Percentiles rank a stretch among this genome's conserved stretches.
These are phyloP conservation scores for Tuber aestivum DNA, from an alignment of 495 filamentous ascomycete genomes.

Conservation along the genomic window DNA sequence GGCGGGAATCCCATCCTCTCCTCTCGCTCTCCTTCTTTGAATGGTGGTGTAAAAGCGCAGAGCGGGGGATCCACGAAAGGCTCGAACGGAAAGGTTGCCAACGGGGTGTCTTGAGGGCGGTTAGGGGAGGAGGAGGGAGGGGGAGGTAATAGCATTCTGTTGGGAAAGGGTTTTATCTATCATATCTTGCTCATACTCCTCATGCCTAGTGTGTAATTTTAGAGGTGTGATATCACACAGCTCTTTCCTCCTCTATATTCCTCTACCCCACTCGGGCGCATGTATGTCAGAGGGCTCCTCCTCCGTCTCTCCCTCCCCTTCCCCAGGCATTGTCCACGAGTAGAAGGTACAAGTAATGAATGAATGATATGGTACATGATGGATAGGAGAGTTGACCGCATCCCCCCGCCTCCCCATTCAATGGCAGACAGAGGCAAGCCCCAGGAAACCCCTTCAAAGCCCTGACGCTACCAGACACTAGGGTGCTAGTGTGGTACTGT, in stretches of 20 bases:
- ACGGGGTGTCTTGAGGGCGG: not conserved
- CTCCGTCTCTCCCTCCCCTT: not conserved
- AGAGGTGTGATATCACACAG: not conserved
- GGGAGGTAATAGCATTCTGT: not conserved
- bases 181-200: not conserved
- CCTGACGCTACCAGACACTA: not conserved
- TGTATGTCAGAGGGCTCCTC: not conserved
- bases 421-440: not conserved
- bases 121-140: not conserved
- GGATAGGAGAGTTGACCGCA: not conserved
- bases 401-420: not conserved
- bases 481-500: too few species aligned
- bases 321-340: not conserved
- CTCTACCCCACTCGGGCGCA: not conserved
- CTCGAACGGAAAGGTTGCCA: not conserved
- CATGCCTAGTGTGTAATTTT: not conserved
- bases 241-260: not conserved
- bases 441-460: not conserved
- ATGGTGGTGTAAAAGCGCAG: not conserved
- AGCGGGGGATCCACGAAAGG: not conserved
- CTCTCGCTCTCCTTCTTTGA: not conserved
- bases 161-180: not conserved
- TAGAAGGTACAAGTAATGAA: not conserved
- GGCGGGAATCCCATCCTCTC: constrained; percentile 31
- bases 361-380: not conserved